Base-by-base conservation (phyloP, 768 basidiomycete genomes). In the Suillus subaureus region DNA sequence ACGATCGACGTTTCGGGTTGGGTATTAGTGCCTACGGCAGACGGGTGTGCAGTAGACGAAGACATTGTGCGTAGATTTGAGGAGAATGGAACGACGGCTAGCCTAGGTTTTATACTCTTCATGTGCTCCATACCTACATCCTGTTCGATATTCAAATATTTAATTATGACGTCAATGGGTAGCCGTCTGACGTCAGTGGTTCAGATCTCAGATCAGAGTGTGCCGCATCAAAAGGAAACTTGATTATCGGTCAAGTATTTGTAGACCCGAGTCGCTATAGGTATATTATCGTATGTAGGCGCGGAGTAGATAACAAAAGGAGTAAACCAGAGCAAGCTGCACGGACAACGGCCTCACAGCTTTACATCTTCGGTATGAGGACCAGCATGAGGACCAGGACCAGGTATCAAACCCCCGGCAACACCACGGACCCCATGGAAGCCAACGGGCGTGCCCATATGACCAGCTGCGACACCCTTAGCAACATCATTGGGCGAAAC, bases 11-110 rank as follows among this genome's bases (percentile, higher is more conserved):
- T 31, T 31, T 35, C 26, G 12, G 60, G 64, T 12, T 64, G 64
- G 43, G 69, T 66, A 49, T 70, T 65, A 6, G 63, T 40, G 40
- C 67, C 72, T 13, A 67, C 47, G 0, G 71, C 68, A 16, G 76
- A 71, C 0, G 68, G 70, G 54, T 74, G 73, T 4, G 68, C 68
- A 33, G 23, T 49, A 63, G 55, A 23, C 7, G 64, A 37, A 28
- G 64, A 61, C 72, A 72, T 73, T 13, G 52, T 11, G 37, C n/a
- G 58, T 40, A 6, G 60, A 26, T 23, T 8, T 9, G 18, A 43
- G 18, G 35, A 35, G 35, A 35, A 35, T 35, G 35, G 8, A 1
- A 35, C 35, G 3, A 1, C 12, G 11, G 9, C 12, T 47, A 1
- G 6, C 23, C 49, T 51, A 15, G 1, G 15, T 16, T 51, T 51